A percentile compares a stretch with the other conserved stretches of the same genome.
These are phyloP conservation scores for Cryptococcus depauperatus DNA, from an alignment of 1,284 basidiomycete genomes.

Conservation along the genomic window DNA sequence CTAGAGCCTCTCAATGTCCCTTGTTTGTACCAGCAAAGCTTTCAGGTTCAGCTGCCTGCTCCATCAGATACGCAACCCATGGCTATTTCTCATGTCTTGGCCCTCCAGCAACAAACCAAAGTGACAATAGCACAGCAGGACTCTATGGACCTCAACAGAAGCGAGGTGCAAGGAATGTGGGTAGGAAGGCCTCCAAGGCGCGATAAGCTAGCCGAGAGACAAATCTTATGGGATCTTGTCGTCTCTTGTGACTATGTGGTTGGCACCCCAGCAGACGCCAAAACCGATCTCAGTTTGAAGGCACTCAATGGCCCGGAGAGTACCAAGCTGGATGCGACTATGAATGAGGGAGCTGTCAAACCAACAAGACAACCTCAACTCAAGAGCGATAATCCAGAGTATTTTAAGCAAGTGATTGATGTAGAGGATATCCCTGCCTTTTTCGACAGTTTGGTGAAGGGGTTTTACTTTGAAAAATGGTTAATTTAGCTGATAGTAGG, in stretches of 20 bases:
- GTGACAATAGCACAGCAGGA: neutral
- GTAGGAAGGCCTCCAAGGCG: neutral
- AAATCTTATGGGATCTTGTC: constrained; percentile 1
- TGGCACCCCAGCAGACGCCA: neutral
- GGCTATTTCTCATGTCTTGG: neutral
- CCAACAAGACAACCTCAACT: constrained; percentile 1
- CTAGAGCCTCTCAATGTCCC: no score
- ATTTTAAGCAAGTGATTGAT: neutral
- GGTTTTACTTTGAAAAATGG: neutral
- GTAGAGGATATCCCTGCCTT: constrained; percentile 1
- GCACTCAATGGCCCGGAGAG: neutral
- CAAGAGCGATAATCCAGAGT: neutral
- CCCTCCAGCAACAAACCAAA: neutral
- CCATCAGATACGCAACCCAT: neutral
- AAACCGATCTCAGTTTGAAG: neutral
- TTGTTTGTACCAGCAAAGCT: no score
- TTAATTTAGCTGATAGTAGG: neutral
- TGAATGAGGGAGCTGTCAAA: constrained; percentile 1
- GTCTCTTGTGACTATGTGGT: neutral
- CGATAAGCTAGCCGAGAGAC: neutral
- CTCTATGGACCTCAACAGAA: neutral
- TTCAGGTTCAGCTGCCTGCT: no score
- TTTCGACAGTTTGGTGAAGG: constrained; percentile 1
- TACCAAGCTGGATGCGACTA: neutral
- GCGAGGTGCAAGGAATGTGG: neutral